Base-by-base conservation (phyloP, 495 filamentous ascomycete species). In the Trichoderma reesei region DNA sequence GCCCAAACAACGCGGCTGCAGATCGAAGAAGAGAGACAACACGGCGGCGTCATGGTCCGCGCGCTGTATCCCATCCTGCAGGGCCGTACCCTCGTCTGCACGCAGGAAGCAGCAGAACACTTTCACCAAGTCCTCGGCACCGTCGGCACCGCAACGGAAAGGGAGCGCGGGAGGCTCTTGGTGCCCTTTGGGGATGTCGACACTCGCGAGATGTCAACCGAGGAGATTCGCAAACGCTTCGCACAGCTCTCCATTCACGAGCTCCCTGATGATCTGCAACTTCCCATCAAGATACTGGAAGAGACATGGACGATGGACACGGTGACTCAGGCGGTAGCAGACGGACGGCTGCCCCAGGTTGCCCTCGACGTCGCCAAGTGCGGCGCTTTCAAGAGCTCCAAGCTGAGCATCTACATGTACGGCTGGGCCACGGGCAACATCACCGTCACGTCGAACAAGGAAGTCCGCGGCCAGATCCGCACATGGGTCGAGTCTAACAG, bases 371-470 rank as follows among this genome's bases (percentile, higher is more conserved):
- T 84, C 26, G 72, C 70, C 0, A 66, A 79, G 16, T 61, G 59
- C 36, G 59, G 59, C 14, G 70, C 76, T 13, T 71, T 89, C 60
- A 81, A 80, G 6, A 75, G 80, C 56, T 85, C 89, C 66, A 91
- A 90, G 67, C 69, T 75, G 59, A 85, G 83, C 38, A 86, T 90
- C 9, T 89, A 90, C 70, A 73, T 89, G 61, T 87, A 85, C 71
- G 88, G 88, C 18, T 91, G 88, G 88, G 74, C 73, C 26, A 74
- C 74, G 2, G 77, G 77, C 1, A 64, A 78, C 37, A 86, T 83
- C 56, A 91, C 88, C 5, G 78, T 91, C 61, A 87, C 84, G n/a
- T 85, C 82, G 59, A 90, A 91, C 71, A 79, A 85, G 10, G 80
- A 80, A 0, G 83, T 86, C 16, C 82, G 82, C 31, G 88, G 83